A percentile compares a stretch with the other conserved stretches of the same genome.
Evolutionary conservation across 306 rosid genomes (phyloP).

Genomic region (Malus domestica): ASM211411v1 NC_041796.1:5115001-5115500

Average conservation of each 20-base stretch:
- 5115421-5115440: neutral
- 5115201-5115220: constrained; percentile 40
- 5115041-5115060: constrained; percentile 20
- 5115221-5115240: constrained; percentile 56
- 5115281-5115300: constrained; percentile 20
- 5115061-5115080: constrained; percentile 12
- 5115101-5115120: constrained; percentile 53
- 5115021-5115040: constrained; percentile 39
- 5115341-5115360: constrained; percentile 29
- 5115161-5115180: constrained; percentile 30
- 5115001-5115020: constrained; percentile 35
- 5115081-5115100: constrained; percentile 24
- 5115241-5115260: constrained; percentile 67
- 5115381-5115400: neutral
- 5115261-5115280: constrained; percentile 47
- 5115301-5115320: neutral
- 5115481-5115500: constrained; percentile 43
- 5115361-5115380: constrained; percentile 9
- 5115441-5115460: constrained; percentile 17
- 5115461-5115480: constrained; percentile 36
- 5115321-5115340: constrained; percentile 7
- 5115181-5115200: constrained; percentile 43
- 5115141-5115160: constrained; percentile 48
- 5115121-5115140: constrained; percentile 45
- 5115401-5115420: neutral